Base-by-base conservation (phyloP, 352 stramenopile genomes). In the Globisporangium alternatum region DNA sequence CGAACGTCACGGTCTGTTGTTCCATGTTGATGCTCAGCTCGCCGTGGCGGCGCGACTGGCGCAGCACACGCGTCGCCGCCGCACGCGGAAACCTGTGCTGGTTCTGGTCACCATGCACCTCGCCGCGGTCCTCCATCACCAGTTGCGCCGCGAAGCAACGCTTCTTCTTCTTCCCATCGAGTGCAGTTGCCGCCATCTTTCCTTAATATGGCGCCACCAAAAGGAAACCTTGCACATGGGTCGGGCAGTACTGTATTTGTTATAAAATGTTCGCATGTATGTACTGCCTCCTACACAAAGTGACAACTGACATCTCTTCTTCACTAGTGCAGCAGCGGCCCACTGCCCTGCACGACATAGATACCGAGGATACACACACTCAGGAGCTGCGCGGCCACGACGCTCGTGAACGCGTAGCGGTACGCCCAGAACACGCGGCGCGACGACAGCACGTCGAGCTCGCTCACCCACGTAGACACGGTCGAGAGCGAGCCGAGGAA, bases 401-500 rank as follows among this genome's bases (percentile, higher is more conserved):
- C 57, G 52, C 78, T 87, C 44, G 54, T 56, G 7, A 83, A 12
- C n/a, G 73, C 78, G 30, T 87, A 87, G 47, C 74, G 74, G 51
- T 87, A 87, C n/a, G 79, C 77, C 62, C 67, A 86, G 22, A 71
- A 76, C 45, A 85, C 56, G 53, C 71, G 70, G 22, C 72, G 71
- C 15, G 75, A 83, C 25, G 75, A 76, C 25, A 90, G 69, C 31
- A 31, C 56, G 60, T 90, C 70, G 17, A 90, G 61, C 56, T 90
- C 81, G 58, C 85, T 77, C 31, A 88, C 71, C 81, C 81, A 90
- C 31, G 78, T 85, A 15, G 81, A 90, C 9, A 90, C 81, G 3
- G 81, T 90, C 41, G 81, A 90, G 31, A 90, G 71, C 33, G 81
- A 90, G n/a, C 81, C 81, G 2, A 86, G 64, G 31, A 90, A 81